Conservation (phyloP, 2,329 filamentous ascomycete species). For the Diaporthe australafricana region DNA sequence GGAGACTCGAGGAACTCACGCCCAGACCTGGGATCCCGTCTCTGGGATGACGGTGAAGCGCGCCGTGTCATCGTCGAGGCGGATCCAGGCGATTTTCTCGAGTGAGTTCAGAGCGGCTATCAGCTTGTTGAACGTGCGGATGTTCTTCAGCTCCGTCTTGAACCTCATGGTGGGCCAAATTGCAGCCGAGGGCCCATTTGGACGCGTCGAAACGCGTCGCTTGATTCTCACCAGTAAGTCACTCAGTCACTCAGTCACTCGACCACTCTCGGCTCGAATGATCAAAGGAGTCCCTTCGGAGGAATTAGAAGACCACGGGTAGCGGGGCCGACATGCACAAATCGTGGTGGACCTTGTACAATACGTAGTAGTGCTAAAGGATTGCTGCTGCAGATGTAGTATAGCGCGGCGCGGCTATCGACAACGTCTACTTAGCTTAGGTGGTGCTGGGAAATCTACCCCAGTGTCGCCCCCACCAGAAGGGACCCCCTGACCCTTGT, state of each 20-base stretch:
- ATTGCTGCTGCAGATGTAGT: slow-evolving; percentile 1
- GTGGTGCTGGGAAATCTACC: slow-evolving; percentile 14
- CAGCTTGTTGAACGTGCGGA: slow-evolving; percentile 75
- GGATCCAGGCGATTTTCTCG: slow-evolving; percentile 90
- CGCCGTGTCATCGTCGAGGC: slow-evolving; percentile 86
- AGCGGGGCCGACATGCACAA: slow-evolving; percentile 19
- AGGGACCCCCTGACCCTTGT: not conserved
- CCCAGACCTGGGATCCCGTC: slow-evolving; percentile 96
- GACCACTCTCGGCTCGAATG: not conserved
- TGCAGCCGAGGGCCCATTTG: not conserved
- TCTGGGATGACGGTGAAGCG: slow-evolving; percentile 97
- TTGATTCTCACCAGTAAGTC: not conserved
- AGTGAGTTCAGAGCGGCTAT: slow-evolving; percentile 72
- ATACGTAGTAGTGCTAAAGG: slow-evolving; percentile 13
- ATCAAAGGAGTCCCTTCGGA: not conserved
- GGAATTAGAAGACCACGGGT: not conserved
- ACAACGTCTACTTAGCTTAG: not conserved
- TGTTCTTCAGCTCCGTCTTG: slow-evolving; percentile 74
- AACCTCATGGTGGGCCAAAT: slow-evolving; percentile 67
- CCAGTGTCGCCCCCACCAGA: slow-evolving; percentile 17
- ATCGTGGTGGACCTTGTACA: not conserved
- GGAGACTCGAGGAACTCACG: slow-evolving; percentile 64
- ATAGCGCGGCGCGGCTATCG: slow-evolving; percentile 14
- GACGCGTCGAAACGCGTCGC: slow-evolving; percentile 30
- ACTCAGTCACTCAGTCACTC: not conserved